phyloP scores from a whole-genome alignment of 306 rosid genomes.

The Citrullus amarus region DNA sequence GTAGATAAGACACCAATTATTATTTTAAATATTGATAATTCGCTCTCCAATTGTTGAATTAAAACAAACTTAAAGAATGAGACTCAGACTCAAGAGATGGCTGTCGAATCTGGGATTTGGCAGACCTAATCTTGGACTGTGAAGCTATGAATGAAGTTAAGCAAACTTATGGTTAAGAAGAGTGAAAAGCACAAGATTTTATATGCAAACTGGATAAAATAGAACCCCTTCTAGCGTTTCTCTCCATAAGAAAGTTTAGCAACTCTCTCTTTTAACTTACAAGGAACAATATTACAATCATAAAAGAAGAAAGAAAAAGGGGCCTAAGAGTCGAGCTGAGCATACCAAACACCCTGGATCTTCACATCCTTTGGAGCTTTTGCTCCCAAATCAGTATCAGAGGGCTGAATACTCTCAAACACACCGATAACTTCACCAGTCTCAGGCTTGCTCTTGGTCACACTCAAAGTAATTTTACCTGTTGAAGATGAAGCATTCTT shows the following conservation, averaged over 20 bases:
- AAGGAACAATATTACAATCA: neutral
- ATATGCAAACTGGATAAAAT: slow-evolving; percentile 7
- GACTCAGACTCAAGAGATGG: too few species aligned
- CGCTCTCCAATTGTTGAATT: too few species aligned
- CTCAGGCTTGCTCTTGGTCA: slow-evolving; percentile 75
- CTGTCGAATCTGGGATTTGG: too few species aligned
- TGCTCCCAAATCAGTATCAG: slow-evolving; percentile 97
- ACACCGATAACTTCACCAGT: slow-evolving; percentile 87
- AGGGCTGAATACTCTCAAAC: slow-evolving; percentile 85
- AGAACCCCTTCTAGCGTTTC: neutral
- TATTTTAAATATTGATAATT: too few species aligned
- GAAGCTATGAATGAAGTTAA: too few species aligned
- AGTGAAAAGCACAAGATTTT: neutral
- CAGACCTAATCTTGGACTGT: too few species aligned
- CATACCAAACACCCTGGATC: slow-evolving; percentile 93
- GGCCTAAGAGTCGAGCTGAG: slow-evolving; percentile 75
- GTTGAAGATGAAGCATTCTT: slow-evolving; percentile 60
- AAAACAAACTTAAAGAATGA: too few species aligned
- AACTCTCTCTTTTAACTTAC: neutral
- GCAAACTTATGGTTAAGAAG: neutral
- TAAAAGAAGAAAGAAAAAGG: neutral
- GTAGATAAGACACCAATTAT: too few species aligned
- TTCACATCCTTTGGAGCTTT: slow-evolving; percentile 89
- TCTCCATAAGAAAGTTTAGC: neutral
- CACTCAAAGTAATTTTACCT: slow-evolving; percentile 80